Evolutionary conservation across 2,329 filamentous ascomycete genomes (phyloP).

Genomic region (Penicillium frequentans): DNA sequence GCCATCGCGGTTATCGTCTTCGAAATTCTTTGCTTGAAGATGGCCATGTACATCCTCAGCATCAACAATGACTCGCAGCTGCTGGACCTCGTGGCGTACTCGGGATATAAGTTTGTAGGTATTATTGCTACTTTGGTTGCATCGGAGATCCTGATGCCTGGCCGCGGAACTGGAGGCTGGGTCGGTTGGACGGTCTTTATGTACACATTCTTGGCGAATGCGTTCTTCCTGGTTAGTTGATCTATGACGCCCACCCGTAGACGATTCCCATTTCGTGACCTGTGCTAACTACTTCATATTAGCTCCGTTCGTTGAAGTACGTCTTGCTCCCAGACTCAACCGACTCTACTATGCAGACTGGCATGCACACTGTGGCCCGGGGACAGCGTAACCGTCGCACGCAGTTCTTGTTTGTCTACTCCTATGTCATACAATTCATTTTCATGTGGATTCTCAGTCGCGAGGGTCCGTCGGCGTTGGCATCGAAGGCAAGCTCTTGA

Average conservation of each 20-base stretch:
- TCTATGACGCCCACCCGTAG: not conserved
- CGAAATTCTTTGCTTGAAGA: constrained; percentile 86
- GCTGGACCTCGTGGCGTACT: constrained; percentile 91
- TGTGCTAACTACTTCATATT: not conserved
- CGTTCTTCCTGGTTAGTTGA: constrained; percentile 79
- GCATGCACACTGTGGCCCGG: constrained; percentile 71
- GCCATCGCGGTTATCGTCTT: constrained; percentile 80
- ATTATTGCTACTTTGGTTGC: constrained; percentile 86
- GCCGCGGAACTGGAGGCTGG: constrained; percentile 82
- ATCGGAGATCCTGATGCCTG: constrained; percentile 73
- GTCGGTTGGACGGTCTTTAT: constrained; percentile 83
- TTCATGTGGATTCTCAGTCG: constrained; percentile 85
- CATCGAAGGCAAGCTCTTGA: constrained; percentile 17
- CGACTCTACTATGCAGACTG: constrained; percentile 61
- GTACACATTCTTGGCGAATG: constrained; percentile 92
- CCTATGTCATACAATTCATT: constrained; percentile 87
- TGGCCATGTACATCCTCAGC: constrained; percentile 88
- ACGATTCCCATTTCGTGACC: not conserved
- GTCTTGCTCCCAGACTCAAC: constrained; percentile 86
- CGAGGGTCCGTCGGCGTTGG: constrained; percentile 44
- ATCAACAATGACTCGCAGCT: constrained; percentile 94
- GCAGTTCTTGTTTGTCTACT: constrained; percentile 91
- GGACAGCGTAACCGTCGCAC: constrained; percentile 84
- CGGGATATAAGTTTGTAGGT: constrained; percentile 97
- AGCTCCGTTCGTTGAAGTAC: constrained; percentile 95